Evolutionary conservation across 2,329 filamentous ascomycete genomes (phyloP), one percentile per base, ranked within the genome.

Genomic region (Beauveria medogensis): DNA sequence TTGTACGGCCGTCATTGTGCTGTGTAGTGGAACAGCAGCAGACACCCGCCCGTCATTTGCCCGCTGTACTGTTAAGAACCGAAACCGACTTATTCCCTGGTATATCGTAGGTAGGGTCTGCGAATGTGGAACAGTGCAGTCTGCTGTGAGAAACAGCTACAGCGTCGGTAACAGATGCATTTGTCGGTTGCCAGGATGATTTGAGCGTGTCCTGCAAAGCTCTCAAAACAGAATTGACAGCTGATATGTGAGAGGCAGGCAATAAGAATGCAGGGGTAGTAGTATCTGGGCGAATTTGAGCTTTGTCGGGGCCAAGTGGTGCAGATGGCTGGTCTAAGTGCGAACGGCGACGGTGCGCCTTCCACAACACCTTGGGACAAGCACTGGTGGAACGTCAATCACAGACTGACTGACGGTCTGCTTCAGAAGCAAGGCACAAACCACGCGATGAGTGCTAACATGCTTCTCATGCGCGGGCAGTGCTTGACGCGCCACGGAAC

Each of bases 1-100:
- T 28, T 61, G 59, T 52, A 61, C 52, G 24, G 59, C 59, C 22
- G 59, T 61, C 59, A 61, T 61, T 24, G 52, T 61, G 53, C 51
- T 44, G 34, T 51, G 46, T 20, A 37, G 44, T 56, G 44, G 46
- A 26, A 22, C 24, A 54, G 41, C 18, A n/a, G 34, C 34, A 55
- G 52, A 20, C n/a, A 48, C 30, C 40, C 46, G 59, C 37, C 30
- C 26, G 44, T 24, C 53, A 56, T 56, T 12, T 30, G 28, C 58
- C 30, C 12, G 9, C 26, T 20, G 18, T 20, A 41, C 56, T 22
- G 37, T 37, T 34, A 55, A 24, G 12, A 37, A 20, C 43, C 34
- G 34, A 8, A 37, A 3, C 6, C 5, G 34, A 28, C 37, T 18
- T 26, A 12, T 9, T 41, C 26, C n/a, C 26, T 8, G 14, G 34